Evolutionary conservation across 495 filamentous ascomycete species (phyloP).

Genomic region (Tuber indicum): DNA sequence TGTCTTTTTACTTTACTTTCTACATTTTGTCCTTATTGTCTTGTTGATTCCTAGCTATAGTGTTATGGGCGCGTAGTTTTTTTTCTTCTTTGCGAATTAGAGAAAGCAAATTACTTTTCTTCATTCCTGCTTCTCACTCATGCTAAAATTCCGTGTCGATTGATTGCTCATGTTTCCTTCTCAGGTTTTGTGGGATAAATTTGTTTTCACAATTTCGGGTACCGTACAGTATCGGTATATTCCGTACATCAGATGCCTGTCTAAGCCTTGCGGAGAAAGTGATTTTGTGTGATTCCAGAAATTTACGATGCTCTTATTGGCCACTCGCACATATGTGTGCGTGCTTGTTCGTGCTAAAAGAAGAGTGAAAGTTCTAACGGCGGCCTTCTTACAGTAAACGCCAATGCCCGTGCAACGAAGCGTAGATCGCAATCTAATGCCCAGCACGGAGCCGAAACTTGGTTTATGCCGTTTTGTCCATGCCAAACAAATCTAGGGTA

Average conservation of each 20-base stretch:
- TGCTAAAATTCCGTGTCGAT: background rate
- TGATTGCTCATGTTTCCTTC: background rate
- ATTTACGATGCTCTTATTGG: conserved; percentile 2
- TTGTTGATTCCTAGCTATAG: background rate
- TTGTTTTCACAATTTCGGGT: background rate
- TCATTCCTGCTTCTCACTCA: conserved; percentile 7
- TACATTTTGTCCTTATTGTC: conserved; percentile 9
- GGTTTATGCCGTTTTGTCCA: conserved; percentile 48
- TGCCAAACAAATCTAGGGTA: conserved; percentile 69
- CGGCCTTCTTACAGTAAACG: background rate
- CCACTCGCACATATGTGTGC: background rate
- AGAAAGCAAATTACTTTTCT: conserved; percentile 9
- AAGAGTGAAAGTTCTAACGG: background rate
- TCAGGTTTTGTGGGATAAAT: background rate
- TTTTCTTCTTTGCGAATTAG: conserved; percentile 23
- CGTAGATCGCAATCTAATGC: background rate
- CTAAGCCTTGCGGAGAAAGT: background rate
- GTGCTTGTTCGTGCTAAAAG: background rate
- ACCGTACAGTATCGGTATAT: background rate
- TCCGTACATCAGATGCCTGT: background rate
- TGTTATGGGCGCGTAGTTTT: conserved; percentile 6
- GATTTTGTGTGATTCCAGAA: background rate
- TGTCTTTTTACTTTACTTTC: background rate
- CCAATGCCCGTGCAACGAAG: background rate
- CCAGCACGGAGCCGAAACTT: background rate